Base-by-base conservation (phyloP, 2,329 filamentous ascomycete species). In the Pseudopithomyces maydicus region DNA sequence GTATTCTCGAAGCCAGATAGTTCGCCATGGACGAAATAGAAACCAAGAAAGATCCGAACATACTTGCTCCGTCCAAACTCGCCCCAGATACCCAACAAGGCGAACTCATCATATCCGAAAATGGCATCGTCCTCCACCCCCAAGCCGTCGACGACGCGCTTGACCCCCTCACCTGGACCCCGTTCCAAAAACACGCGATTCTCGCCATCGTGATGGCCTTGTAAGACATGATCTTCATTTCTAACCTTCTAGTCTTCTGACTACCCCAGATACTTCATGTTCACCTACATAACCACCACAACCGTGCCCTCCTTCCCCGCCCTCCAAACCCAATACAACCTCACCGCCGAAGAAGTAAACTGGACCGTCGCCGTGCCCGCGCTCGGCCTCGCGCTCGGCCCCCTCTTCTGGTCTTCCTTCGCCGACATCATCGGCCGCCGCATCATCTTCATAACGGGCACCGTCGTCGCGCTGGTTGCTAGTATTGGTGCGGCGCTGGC, bases 281-380 rank as follows among this genome's bases (percentile, higher is more conserved):
- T 51, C 38, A 51, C 48, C 8, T 51, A 51, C 23, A 43, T 51
- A n/a, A 51, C 48, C 38, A 51, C 48, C 23, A 51, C 48, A 23
- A 51, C 48, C 15, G 38, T 51, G 3, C 48, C 48, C 20, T 51
- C 48, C 1, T 51, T 51, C 33, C 48, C 48, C 14, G 38, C n/a
- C 29, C 17, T 51, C 3, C 48, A 51, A 22, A 17, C 29, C 23
- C 48, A 51, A 51, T 51, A 51, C 38, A 26, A 42, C 20, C 48
- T 51, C n/a, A 51, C 23, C 3, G 48, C 48, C 15, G 48, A 51
- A 19, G 38, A 42, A n/a, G 48, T 51, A 2, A 51, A 51, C 23
- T 51, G 48, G 48, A 51, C 48, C 17, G 48, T 51, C 12, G 48
- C 48, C 17, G n/a, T 51, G 0, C 48, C 48, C 6, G 48, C 48